A percentile compares a stretch with the other conserved stretches of the same genome.
Conservation (phyloP, 768 basidiomycete species). For the Crucibulum laeve region DNA sequence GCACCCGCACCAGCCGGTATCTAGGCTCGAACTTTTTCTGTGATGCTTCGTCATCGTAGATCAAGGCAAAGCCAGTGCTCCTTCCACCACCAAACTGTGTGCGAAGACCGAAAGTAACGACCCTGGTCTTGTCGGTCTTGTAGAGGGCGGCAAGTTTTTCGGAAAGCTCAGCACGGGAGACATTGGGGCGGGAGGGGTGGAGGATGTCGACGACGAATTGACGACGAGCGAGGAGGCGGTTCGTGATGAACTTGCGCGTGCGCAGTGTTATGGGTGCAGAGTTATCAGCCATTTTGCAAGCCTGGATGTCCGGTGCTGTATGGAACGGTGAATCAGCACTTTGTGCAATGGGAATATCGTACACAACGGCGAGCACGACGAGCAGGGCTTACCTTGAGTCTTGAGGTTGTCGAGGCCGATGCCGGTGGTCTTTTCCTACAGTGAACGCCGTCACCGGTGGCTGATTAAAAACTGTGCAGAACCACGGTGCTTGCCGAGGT, state of each 20-base stretch:
- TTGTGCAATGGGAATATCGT: too few relatives aligned
- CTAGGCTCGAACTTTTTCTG: slow-evolving; percentile 98
- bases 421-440: slow-evolving; percentile 19
- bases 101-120: slow-evolving; percentile 91
- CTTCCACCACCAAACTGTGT: slow-evolving; percentile 98
- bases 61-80: slow-evolving; percentile 94
- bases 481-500: slow-evolving; percentile 42
- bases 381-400: slow-evolving; percentile 30
- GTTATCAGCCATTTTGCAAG: slow-evolving; percentile 78
- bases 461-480: slow-evolving; percentile 38
- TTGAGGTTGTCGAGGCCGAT: slow-evolving; percentile 37
- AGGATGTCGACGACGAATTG: slow-evolving; percentile 95
- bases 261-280: slow-evolving; percentile 91
- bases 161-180: slow-evolving; percentile 85
- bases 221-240: slow-evolving; percentile 92
- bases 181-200: slow-evolving; percentile 93
- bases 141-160: slow-evolving; percentile 91
- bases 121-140: slow-evolving; percentile 88
- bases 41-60: slow-evolving; percentile 93
- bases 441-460: slow-evolving; percentile 20
- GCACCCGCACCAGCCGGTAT: slow-evolving; percentile 89
- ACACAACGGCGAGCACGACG: not conserved
- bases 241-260: slow-evolving; percentile 99
- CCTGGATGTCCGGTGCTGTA: too few relatives aligned
- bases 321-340: too few relatives aligned